Base-by-base conservation (phyloP, 2,329 filamentous ascomycete genomes). In the Phaeoacremonium minimum region DNA sequence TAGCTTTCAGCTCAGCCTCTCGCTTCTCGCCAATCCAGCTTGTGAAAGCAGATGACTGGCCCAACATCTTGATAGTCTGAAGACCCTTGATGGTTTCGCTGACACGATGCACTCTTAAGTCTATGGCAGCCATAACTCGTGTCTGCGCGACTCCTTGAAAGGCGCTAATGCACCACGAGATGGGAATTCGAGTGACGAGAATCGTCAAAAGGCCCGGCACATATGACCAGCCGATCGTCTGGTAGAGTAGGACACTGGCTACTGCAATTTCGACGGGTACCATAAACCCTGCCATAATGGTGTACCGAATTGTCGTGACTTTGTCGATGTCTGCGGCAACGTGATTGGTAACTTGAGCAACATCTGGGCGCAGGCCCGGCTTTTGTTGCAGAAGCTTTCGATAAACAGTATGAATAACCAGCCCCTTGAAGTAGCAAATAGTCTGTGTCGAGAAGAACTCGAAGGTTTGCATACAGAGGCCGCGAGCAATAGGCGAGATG, bases 11-110 rank as follows among this genome's bases (percentile, higher is more conserved):
- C 14, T 35, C 33, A 7, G n/a, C 7, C 20, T 35, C 13, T 17
- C 33, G 17, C 16, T 35, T 35, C 18, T 35, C 33, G 33, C 15
- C 18, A 15, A 35, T 15, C 33, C 33, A 35, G 19, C 12, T 7
- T 7, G 18, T 15, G 17, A 35, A 35, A n/a, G 33, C 33, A 5
- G 26, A 28, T 13, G 33, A 20, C 18, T 15, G 33, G 4, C 33
- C 33, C n/a, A 35, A 15, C 33, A 28, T 35, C 33, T 35, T 35
- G 13, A 35, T 35, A n/a, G 33, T 35, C 18, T 35, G 33, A 6
- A 35, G 33, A 7, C 18, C 33, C 11, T 28, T 20, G 4, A 35
- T 12, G 6, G 16, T 15, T 26, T 35, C 33, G 15, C 33, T 15
- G 8, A 35, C 33, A 15, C 33, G 17, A 28, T 22, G 18, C 16